Evolutionary conservation across 768 basidiomycete species (phyloP).

Genomic region (Agaricus blazei): DNA sequence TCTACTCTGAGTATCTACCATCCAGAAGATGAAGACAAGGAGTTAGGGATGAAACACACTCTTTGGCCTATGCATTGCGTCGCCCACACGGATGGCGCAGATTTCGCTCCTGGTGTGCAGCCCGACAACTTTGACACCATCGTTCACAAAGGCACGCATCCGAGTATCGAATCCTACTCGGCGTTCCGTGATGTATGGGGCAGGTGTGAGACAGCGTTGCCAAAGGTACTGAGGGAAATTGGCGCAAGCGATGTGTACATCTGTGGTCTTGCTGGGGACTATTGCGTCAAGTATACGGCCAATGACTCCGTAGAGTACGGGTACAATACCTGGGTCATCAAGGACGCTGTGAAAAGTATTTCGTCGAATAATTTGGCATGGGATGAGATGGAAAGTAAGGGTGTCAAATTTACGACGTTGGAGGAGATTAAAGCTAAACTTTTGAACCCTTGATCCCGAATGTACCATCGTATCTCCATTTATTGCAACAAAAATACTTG

Average conservation of each 20-base stretch:
- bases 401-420: slow-evolving; percentile 20
- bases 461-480: not conserved
- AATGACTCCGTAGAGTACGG: slow-evolving; percentile 45
- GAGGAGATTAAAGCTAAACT: slow-evolving; percentile 16
- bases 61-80: slow-evolving; percentile 86
- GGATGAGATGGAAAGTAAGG: slow-evolving; percentile 29
- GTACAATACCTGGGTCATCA: slow-evolving; percentile 47
- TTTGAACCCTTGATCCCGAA: not conserved
- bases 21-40: slow-evolving; percentile 28
- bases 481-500: not conserved
- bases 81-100: slow-evolving; percentile 50
- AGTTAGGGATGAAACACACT: slow-evolving; percentile 40
- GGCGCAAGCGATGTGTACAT: slow-evolving; percentile 56
- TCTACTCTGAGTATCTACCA: slow-evolving; percentile 37
- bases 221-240: slow-evolving; percentile 31
- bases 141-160: slow-evolving; percentile 51
- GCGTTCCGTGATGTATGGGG: slow-evolving; percentile 64
- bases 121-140: slow-evolving; percentile 35
- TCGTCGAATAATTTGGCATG: slow-evolving; percentile 26
- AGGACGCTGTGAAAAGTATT: slow-evolving; percentile 44
- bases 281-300: slow-evolving; percentile 63
- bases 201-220: slow-evolving; percentile 42
- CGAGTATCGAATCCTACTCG: slow-evolving; percentile 72
- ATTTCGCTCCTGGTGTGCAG: slow-evolving; percentile 52
- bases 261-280: slow-evolving; percentile 72